phyloP scores from a whole-genome alignment of 2,329 filamentous ascomycete genomes.

The Epichloe hybrida region DNA sequence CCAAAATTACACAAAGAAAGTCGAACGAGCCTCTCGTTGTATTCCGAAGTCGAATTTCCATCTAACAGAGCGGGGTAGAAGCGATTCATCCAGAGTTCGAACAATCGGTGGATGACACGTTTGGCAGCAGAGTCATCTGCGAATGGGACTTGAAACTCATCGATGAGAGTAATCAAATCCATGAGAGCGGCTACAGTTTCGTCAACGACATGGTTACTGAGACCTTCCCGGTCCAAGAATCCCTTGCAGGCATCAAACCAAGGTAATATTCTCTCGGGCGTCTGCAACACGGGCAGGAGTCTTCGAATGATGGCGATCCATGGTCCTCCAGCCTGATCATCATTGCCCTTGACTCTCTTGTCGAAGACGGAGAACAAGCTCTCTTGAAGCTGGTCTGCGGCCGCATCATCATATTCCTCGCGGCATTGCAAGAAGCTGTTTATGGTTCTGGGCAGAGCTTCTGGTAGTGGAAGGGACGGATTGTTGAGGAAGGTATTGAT shows the following conservation, averaged over 20 bases:
- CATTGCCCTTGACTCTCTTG: constrained; percentile 43
- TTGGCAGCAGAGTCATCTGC: constrained; percentile 29
- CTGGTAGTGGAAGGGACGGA: constrained; percentile 49
- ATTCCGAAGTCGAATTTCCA: constrained; percentile 23
- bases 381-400: constrained; percentile 59
- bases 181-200: constrained; percentile 53
- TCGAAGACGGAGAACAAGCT: constrained; percentile 56
- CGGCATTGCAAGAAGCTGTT: constrained; percentile 56
- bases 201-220: constrained; percentile 48
- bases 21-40: constrained; percentile 36
- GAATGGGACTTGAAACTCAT: constrained; percentile 35
- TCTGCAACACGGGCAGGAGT: constrained; percentile 50
- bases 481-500: constrained; percentile 35
- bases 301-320: constrained; percentile 56
- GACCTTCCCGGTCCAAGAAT: constrained; percentile 34
- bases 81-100: constrained; percentile 44
- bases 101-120: constrained; percentile 42
- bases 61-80: constrained; percentile 23
- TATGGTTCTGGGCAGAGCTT: constrained; percentile 48
- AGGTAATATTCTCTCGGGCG: constrained; percentile 46
- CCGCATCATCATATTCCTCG: constrained; percentile 50
- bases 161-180: constrained; percentile 49
- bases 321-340: constrained; percentile 43
- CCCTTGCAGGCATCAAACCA: constrained; percentile 52
- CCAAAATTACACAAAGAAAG: constrained; percentile 46